Percentiles rank a stretch among this genome's conserved stretches.
Conservation (phyloP, 805 yeast genomes). For the Ogataea pignaliae region DNA sequence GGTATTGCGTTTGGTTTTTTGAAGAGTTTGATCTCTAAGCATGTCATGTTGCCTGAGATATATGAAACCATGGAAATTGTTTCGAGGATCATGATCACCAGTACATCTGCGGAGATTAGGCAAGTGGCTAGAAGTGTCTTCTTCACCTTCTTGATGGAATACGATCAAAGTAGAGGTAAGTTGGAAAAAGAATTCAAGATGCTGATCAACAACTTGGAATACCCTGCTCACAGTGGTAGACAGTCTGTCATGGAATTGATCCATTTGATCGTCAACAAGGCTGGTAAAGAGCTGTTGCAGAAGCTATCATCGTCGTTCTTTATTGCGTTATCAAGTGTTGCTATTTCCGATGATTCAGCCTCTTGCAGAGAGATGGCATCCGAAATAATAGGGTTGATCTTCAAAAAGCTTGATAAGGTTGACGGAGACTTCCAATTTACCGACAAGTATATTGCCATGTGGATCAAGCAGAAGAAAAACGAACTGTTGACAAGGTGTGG, state of each 20-base stretch:
- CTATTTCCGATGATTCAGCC: conserved; percentile 71
- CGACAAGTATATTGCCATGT: conserved; percentile 44
- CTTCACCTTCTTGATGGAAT: conserved; percentile 84
- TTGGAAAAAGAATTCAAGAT: conserved; percentile 78
- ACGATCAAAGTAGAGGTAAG: conserved; percentile 86
- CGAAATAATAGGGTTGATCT: conserved; percentile 49
- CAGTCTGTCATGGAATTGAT: conserved; percentile 87
- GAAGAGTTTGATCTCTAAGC: conserved; percentile 70
- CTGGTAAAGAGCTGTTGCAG: conserved; percentile 52
- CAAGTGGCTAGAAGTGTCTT: conserved; percentile 80
- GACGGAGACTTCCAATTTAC: conserved; percentile 27
- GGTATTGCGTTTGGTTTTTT: conserved; percentile 83
- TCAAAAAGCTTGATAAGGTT: conserved; percentile 40
- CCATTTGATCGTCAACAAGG: conserved; percentile 62
- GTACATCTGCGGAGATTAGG: conserved; percentile 76
- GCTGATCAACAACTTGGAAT: conserved; percentile 73
- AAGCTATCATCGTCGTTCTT: conserved; percentile 74
- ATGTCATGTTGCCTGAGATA: conserved; percentile 76
- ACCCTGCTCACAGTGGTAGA: conserved; percentile 83
- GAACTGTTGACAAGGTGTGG: conserved; percentile 64
- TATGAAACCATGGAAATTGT: conserved; percentile 84
- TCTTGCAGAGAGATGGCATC: conserved; percentile 84
- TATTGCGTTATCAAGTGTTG: conserved; percentile 72
- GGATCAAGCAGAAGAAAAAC: conserved; percentile 59
- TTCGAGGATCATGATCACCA: conserved; percentile 82